Percentiles rank a stretch among this genome's conserved stretches.
Conservation (phyloP, 2,329 filamentous ascomycete genomes). For the Arthrocladium fulminans region DNA sequence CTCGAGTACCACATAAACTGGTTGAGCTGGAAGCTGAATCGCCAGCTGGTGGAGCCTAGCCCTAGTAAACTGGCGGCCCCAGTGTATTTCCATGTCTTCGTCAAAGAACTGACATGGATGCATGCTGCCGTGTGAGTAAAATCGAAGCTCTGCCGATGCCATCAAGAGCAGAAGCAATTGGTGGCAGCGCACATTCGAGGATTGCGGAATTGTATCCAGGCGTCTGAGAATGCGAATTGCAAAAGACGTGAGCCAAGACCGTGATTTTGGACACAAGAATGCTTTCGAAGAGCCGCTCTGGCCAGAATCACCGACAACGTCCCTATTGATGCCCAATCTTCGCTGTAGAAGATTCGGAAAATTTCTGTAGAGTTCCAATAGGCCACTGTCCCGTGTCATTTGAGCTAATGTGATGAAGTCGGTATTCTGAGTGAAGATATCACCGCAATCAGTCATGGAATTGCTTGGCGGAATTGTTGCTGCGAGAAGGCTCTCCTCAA, state of each 20-base stretch:
- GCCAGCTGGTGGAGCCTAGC: slow-evolving; percentile 36
- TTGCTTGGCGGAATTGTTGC: slow-evolving; percentile 40
- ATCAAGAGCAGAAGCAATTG: slow-evolving; percentile 46
- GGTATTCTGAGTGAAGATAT: slow-evolving; percentile 44
- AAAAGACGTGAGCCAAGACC: slow-evolving; percentile 43
- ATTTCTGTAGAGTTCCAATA: slow-evolving; percentile 47
- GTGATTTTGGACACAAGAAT: too few relatives aligned
- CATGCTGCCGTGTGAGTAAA: slow-evolving; percentile 26
- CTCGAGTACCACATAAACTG: neutral
- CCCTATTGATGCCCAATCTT: slow-evolving; percentile 32
- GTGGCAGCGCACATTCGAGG: slow-evolving; percentile 45
- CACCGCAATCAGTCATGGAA: slow-evolving; percentile 43
- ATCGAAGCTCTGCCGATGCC: slow-evolving; percentile 42
- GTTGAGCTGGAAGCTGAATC: neutral
- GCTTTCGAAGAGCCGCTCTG: slow-evolving; percentile 1
- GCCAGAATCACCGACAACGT: neutral
- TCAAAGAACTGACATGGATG: neutral
- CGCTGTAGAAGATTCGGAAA: slow-evolving; percentile 41
- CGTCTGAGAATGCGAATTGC: slow-evolving; percentile 43
- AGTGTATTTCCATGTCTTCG: neutral
- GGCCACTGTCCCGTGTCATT: slow-evolving; percentile 44
- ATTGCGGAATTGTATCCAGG: slow-evolving; percentile 42
- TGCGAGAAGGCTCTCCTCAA: slow-evolving; percentile 42
- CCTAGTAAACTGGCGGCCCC: slow-evolving; percentile 34
- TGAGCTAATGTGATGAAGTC: slow-evolving; percentile 47